Conservation (phyloP, 225 moss, liverwort and hornwort species). For the Straminergon stramineum region DNA sequence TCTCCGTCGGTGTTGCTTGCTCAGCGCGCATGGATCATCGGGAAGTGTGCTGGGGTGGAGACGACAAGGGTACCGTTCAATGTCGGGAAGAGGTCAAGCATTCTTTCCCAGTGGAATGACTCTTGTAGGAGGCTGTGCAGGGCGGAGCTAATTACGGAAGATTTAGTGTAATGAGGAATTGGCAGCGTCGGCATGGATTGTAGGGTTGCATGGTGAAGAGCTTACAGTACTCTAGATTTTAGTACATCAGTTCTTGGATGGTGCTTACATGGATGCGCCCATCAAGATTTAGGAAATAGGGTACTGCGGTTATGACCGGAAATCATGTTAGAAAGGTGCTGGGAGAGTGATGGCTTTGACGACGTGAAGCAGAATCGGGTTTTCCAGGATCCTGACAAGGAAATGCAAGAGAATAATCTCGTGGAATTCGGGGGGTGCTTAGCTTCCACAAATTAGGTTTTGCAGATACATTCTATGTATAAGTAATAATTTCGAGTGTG, state of each 20-base stretch:
- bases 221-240: neutral
- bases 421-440: neutral
- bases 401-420: neutral
- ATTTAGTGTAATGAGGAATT: neutral
- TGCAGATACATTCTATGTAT: neutral
- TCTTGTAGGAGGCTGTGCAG: neutral
- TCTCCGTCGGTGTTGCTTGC: neutral
- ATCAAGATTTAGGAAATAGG: neutral
- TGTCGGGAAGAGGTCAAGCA: neutral
- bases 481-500: neutral
- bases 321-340: neutral
- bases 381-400: neutral
- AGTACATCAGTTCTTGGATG: neutral
- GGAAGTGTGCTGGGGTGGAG: neutral
- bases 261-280: neutral
- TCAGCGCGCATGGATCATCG: neutral
- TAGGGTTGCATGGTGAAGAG: neutral
- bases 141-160: neutral
- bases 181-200: neutral
- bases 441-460: neutral
- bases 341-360: neutral
- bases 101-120: neutral
- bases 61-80: neutral
- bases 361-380: neutral
- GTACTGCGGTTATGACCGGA: neutral